Base-by-base conservation (phyloP, 768 basidiomycete species). In the Filobasidium wieringae region DNA sequence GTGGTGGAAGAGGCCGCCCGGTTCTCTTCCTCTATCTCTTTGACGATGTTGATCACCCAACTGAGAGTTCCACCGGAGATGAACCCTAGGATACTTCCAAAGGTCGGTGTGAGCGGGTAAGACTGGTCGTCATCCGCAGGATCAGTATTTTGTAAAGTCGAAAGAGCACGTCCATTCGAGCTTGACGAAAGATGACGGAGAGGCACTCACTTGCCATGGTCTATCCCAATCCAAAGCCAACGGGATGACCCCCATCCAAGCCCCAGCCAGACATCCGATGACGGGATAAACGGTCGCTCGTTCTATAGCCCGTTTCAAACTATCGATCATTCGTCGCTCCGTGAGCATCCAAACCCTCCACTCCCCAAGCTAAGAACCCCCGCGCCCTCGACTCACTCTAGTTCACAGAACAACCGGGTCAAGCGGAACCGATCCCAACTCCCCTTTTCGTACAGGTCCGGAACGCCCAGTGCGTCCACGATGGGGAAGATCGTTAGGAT, bases 191-290 rank as follows among this genome's bases (percentile, higher is more conserved):
- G 1, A 58, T 29, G 34, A 11, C 49, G 31, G 37, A 27, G 33
- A n/a, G n/a, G n/a, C n/a, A 75, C 81, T 57, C 53, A 87, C 90
- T 85, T 96, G 93, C 92, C 92, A 96, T 7, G 92, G 88, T 34
- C 89, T 80, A 68, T 91, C 91, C 93, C 93, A 97, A 74, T 97
- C 93, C 17, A 97, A 81, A 0, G 88, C 86, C 45, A 91, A 84
- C 1, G 89, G 87, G 45, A 92, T 77, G 9, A 80, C 82, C 15
- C 90, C 91, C 14, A 80, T 33, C 92, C 90, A 95, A 41, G 80
- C 78, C 5, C 92, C 93, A 19, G 84, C 29, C 40, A 86, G 63
- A 0, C 86, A 77, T 37, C 88, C 88, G 26, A 84, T 66, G 11
- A 81, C 80, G 15, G 93, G 88, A 65, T 87, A 90, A 17, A 92